These are phyloP conservation scores for Penicillium pancosmium DNA, from an alignment of 495 filamentous ascomycete genomes.

Conservation along the genomic window DNA sequence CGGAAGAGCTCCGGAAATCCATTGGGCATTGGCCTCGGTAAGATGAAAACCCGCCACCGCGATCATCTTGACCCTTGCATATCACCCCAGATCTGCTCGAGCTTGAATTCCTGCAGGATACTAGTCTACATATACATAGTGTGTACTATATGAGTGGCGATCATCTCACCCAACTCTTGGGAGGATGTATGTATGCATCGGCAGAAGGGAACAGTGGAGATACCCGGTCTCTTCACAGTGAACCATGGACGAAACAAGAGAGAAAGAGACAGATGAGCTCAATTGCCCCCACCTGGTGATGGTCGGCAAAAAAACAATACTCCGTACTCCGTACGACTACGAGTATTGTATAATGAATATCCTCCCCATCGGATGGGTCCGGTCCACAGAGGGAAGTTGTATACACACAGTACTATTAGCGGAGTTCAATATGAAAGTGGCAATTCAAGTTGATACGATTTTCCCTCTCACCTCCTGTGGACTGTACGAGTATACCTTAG, in stretches of 20 bases:
- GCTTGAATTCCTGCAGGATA: background rate
- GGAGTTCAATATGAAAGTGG: no score
- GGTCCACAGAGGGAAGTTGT: background rate
- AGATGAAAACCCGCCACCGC: constrained; percentile 20
- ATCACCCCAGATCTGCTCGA: constrained; percentile 28
- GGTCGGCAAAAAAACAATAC: constrained; percentile 11
- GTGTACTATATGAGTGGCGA: background rate
- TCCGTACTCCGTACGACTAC: background rate
- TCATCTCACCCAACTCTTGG: background rate
- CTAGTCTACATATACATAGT: no score
- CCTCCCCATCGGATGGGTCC: constrained; percentile 2
- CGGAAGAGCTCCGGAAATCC: constrained; percentile 3
- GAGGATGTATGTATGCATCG: constrained; percentile 1
- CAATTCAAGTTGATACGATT: background rate
- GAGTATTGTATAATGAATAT: constrained; percentile 8
- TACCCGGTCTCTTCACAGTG: constrained; percentile 9
- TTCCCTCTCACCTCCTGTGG: no score
- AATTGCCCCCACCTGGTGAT: background rate
- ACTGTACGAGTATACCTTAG: no score
- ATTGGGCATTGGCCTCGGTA: constrained; percentile 4
- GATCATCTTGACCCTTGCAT: constrained; percentile 32
- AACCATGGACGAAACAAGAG: constrained; percentile 13
- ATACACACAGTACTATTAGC: no score
- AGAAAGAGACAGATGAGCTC: constrained; percentile 8
- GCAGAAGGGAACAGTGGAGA: constrained; percentile 15